Evolutionary conservation across 352 stramenopile species (phyloP).

Genomic region (Globisporangium spiculum): DNA sequence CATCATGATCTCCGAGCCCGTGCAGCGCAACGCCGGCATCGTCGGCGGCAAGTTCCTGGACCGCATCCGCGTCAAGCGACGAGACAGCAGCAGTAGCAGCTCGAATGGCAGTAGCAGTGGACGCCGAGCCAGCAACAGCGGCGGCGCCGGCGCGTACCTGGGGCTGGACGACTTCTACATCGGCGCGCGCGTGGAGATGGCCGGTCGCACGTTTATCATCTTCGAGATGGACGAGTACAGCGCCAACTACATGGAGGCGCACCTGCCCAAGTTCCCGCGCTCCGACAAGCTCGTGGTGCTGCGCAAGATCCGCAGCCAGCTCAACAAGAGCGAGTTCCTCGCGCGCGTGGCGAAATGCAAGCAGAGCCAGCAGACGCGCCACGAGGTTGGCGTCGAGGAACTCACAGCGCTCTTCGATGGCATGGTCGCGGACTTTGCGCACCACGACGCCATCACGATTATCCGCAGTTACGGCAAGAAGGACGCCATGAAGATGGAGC

Average conservation of each 20-base stretch:
- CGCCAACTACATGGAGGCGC: slow-evolving; percentile 77
- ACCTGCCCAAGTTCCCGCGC: slow-evolving; percentile 54
- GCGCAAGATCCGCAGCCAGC: slow-evolving; percentile 47
- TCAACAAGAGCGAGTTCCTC: slow-evolving; percentile 31
- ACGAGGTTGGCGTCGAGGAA: slow-evolving; percentile 42
- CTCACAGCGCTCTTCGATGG: slow-evolving; percentile 46
- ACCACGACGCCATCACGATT: slow-evolving; percentile 69
- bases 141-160: slow-evolving; percentile 47
- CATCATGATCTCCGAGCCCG: slow-evolving; percentile 70
- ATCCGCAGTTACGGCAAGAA: slow-evolving; percentile 69
- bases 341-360: slow-evolving; percentile 28
- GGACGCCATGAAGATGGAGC: slow-evolving; percentile 49
- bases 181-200: slow-evolving; percentile 58
- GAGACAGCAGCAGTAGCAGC: slow-evolving; percentile 16
- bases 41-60: slow-evolving; percentile 77
- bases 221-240: slow-evolving; percentile 87
- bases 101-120: background rate
- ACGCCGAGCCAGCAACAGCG: slow-evolving; percentile 12
- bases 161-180: slow-evolving; percentile 74
- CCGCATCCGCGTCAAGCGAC: slow-evolving; percentile 62
- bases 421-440: slow-evolving; percentile 40
- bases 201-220: slow-evolving; percentile 65
- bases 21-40: slow-evolving; percentile 73
- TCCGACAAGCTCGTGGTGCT: slow-evolving; percentile 65
- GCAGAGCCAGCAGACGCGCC: slow-evolving; percentile 27